Base-by-base conservation (phyloP, 805 yeast species). In the Citeromyces matritensis region DNA sequence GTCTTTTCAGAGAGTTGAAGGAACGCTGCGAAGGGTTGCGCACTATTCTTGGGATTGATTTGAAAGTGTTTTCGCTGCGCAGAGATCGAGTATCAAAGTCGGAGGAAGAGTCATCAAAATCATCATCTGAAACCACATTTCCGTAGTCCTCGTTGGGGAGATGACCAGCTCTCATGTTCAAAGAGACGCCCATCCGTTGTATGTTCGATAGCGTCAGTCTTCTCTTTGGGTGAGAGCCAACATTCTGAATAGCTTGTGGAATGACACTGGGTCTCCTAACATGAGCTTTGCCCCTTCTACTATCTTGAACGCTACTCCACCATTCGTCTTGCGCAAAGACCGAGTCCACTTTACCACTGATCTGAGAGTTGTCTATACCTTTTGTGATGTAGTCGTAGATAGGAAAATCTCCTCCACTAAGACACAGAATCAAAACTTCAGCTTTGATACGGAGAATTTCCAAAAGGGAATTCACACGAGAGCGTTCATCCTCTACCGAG, bases 401-500 rank as follows among this genome's bases (percentile, higher is more conserved):
- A 26, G 66, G 49, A 32, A 72, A 65, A 0, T 54, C 42, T 1
- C 73, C 76, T 42, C 58, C 68, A 48, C 51, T 70, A 24, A 91
- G 59, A 37, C 91, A 74, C 4, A 79, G 59, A 2, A 86, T 84
- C 17, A 79, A 50, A n/a, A 86, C 63, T 37, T 72, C 73, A 0
- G 96, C 95, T 24, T 73, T 77, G 34, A 91, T 91, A 43, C 98
- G 64, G 33, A 91, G 60, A n/a, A 75, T 77, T 9, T 69, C 73
- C 29, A 91, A 57, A 23, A 91, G 53, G 26, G 73, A 70, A 2
- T 43, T 43, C 26, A 91, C 69, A 32, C 96, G 54, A 9, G 53
- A 51, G 12, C 51, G 52, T 45, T 91, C 99, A 30, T 79, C 84
- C 2, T 55, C 63, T 17, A 83, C 69, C 40, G 86, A 96, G 0